Evolutionary conservation across 306 rosid species (phyloP).

Genomic region (Malus fusca): DNA sequence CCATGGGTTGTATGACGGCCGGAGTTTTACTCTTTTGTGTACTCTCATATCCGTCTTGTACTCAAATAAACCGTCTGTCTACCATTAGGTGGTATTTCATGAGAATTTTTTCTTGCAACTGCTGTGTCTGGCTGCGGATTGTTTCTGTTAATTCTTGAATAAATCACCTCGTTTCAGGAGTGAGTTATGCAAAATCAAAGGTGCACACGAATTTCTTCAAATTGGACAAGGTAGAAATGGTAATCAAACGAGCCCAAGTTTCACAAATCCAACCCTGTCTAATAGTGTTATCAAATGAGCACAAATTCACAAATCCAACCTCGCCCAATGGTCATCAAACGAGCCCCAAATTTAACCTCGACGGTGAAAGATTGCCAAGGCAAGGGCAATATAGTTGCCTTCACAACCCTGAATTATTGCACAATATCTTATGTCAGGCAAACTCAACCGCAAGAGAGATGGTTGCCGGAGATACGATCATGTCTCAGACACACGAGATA

Average conservation of each 20-base stretch:
- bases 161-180: too few relatives aligned
- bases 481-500: not conserved
- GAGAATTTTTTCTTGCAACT: too few relatives aligned
- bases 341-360: too few relatives aligned
- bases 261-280: too few relatives aligned
- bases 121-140: too few relatives aligned
- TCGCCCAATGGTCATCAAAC: too few relatives aligned
- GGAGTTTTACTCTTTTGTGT: constrained; percentile 5
- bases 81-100: not conserved
- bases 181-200: not conserved
- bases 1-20: constrained; percentile 16
- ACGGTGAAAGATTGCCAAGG: too few relatives aligned
- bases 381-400: not conserved
- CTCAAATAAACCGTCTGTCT: not conserved
- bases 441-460: not conserved
- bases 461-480: not conserved
- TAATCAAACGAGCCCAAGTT: too few relatives aligned
- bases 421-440: not conserved
- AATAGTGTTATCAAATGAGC: too few relatives aligned
- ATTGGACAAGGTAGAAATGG: not conserved
- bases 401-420: not conserved
- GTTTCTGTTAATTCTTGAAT: too few relatives aligned
- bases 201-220: not conserved
- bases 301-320: too few relatives aligned
- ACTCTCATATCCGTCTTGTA: not conserved